Evolutionary conservation across 495 filamentous ascomycete species (phyloP), one percentile per base, ranked within the genome.

Genomic region (Xylaria palmicola): DNA sequence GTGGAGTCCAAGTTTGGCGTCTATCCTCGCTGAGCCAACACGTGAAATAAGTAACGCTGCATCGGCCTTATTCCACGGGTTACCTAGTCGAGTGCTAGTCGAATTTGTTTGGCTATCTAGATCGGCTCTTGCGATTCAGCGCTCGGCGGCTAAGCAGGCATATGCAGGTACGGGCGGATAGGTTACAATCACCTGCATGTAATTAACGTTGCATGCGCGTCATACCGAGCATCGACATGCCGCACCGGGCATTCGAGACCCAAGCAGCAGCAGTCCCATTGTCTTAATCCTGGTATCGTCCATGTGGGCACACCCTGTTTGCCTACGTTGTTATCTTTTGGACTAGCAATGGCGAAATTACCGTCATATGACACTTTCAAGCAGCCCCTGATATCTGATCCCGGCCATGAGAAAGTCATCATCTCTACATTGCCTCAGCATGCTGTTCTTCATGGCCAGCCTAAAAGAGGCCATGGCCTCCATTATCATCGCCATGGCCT

Each of bases 331-430:
- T 20, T 29, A 34, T 43, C 40, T 12, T 4, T 5, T 7, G 20
- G 19, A 39, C n/a, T 8, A 17, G 12, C 45, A 29, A 61, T 61
- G 50, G 32, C 58, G 10, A 60, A 36, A 26, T 17, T 36, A 53
- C 6, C 17, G 19, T 53, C 48, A 45, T 52, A 53, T 53, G 27
- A 45, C 19, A 44, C 48, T 20, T 59, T 59, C 15, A 22, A 47
- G 20, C 44, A 7, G n/a, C 19, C 48, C 48, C 37, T 41, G 13
- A 36, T 3, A 9, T 9, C 37, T 15, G 26, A 30, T 9, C 24
- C 20, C 10, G 26, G 22, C n/a, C n/a, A 61, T 29, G 39, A 12
- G 24, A 47, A 32, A 52, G 6, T 17, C 10, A 34, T 26, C 4
- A 19, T 20, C n/a, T 49, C 10, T 17, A 8, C 7, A 27, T 27